Evolutionary conservation across 768 basidiomycete species (phyloP).

Genomic region (Boletus edulis): DNA sequence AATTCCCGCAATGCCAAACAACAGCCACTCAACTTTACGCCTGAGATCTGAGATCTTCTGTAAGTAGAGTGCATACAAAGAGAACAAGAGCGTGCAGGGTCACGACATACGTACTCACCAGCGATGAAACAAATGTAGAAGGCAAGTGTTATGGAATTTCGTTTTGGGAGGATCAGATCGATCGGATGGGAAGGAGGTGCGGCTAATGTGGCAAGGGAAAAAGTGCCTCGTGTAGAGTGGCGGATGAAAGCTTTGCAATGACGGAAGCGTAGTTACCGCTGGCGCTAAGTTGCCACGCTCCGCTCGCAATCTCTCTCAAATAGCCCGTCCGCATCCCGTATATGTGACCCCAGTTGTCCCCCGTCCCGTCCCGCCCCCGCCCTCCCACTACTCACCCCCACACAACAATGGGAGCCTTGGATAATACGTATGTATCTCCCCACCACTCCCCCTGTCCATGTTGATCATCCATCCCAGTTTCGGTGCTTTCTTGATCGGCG

Average conservation of each 20-base stretch:
- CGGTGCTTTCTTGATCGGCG: conserved; percentile 54
- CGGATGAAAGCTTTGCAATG: conserved; percentile 26
- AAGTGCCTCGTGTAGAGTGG: conserved; percentile 12
- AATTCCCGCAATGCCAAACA: neutral
- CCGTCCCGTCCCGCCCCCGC: neutral
- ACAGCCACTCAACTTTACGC: no score
- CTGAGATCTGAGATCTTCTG: neutral
- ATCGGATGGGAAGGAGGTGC: conserved; percentile 7
- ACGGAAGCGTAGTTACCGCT: conserved; percentile 20
- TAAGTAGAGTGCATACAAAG: neutral
- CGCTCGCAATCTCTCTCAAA: conserved; percentile 10
- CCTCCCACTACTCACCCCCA: neutral
- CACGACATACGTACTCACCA: neutral
- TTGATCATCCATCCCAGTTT: conserved; percentile 33
- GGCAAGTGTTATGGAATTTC: conserved; percentile 17
- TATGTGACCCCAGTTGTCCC: neutral
- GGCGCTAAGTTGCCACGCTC: conserved; percentile 10
- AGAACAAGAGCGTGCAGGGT: neutral
- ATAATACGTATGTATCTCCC: conserved; percentile 36
- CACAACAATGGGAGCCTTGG: conserved; percentile 25
- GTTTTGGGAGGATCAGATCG: conserved; percentile 13
- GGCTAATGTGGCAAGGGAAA: conserved; percentile 17
- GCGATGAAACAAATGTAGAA: neutral
- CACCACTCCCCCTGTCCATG: neutral
- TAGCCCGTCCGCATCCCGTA: conserved; percentile 9